Conservation (phyloP, 2,329 filamentous ascomycete genomes). For the Ceratocystis eucalypticola region DNA sequence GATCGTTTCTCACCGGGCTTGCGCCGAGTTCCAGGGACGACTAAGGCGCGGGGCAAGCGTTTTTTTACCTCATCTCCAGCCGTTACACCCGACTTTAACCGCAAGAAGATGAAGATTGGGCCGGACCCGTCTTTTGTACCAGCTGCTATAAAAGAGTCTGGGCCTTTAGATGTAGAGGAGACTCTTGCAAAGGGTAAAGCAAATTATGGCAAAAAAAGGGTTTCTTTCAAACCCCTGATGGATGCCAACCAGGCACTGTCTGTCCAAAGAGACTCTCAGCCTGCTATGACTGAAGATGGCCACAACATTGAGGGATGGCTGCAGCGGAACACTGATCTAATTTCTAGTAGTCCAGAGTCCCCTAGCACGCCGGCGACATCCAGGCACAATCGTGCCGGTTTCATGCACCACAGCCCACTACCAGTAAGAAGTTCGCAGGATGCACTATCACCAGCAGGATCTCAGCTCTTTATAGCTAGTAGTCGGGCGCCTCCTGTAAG, state of each 20-base stretch:
- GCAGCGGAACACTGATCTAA: neutral
- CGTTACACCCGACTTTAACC: neutral
- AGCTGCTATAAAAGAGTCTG: neutral
- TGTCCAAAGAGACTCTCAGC: neutral
- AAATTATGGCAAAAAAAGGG: neutral
- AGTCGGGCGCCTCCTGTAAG: neutral
- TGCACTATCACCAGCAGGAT: neutral
- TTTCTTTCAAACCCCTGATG: neutral
- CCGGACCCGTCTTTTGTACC: neutral
- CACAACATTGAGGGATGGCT: neutral
- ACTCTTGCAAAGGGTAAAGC: neutral
- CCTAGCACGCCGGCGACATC: neutral
- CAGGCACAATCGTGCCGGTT: neutral
- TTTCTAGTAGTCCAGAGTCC: neutral
- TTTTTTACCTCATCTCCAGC: slow-evolving; percentile 11
- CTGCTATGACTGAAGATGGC: neutral
- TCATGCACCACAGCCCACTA: slow-evolving; percentile 1
- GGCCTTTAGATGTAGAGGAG: neutral
- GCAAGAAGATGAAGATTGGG: neutral
- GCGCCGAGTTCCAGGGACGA: slow-evolving; percentile 23
- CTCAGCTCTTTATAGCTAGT: neutral
- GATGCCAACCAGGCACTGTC: neutral
- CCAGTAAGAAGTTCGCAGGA: neutral
- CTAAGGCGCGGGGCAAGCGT: slow-evolving; percentile 13
- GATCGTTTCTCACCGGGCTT: slow-evolving; percentile 25